These are phyloP conservation scores for Alternaria rosae DNA, from an alignment of 2,329 filamentous ascomycete genomes.

Conservation along the genomic window DNA sequence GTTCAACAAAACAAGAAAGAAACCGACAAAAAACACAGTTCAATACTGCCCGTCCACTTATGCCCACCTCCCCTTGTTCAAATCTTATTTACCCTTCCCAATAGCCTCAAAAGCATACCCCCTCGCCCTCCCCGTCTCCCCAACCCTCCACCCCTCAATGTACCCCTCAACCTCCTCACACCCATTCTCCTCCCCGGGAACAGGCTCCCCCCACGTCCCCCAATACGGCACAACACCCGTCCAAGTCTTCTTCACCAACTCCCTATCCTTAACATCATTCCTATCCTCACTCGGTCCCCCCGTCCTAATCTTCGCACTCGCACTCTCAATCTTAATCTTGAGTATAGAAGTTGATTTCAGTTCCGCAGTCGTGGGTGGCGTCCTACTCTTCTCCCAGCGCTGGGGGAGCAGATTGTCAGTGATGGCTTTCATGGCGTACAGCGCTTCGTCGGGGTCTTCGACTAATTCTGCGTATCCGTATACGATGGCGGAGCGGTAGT, in stretches of 20 bases:
- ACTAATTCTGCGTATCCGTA: constrained; percentile 43
- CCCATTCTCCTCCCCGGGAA: constrained; percentile 50
- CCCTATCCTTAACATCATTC: constrained; percentile 38
- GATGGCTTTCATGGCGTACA: constrained; percentile 43
- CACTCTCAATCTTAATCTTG: constrained; percentile 34
- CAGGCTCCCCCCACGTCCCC: constrained; percentile 43
- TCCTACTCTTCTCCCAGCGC: constrained; percentile 42
- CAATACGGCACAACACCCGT: constrained; percentile 48
- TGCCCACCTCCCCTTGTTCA: background rate
- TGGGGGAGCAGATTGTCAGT: constrained; percentile 44
- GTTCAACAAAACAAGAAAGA: no score
- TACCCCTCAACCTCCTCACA: constrained; percentile 66
- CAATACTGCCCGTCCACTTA: background rate
- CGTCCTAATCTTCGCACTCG: constrained; percentile 43
- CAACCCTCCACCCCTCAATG: constrained; percentile 55
- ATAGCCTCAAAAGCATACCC: constrained; percentile 34
- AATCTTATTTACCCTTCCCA: background rate
- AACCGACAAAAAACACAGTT: no score
- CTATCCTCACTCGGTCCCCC: constrained; percentile 47
- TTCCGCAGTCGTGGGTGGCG: constrained; percentile 41
- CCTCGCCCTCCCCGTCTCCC: constrained; percentile 33
- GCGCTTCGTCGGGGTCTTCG: constrained; percentile 25
- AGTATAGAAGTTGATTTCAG: constrained; percentile 40
- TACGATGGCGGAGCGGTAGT: constrained; percentile 43
- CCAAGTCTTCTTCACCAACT: constrained; percentile 36